Evolutionary conservation across 257 asterid species (phyloP), one percentile per base, ranked within the genome.

Genomic region (Solanum raphanifolium): DNA sequence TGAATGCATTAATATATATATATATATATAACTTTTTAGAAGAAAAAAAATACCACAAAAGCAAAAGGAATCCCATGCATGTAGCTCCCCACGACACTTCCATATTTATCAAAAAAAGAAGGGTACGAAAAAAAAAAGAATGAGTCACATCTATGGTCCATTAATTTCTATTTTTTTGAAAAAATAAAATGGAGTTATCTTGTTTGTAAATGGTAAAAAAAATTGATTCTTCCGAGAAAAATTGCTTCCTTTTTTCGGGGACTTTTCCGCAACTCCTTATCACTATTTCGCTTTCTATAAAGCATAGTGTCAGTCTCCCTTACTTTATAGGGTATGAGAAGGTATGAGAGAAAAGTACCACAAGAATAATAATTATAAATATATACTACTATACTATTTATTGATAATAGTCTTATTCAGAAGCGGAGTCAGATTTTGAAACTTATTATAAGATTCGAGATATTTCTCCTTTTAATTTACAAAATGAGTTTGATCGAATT

Each of bases 41-140:
- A 48, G 58, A 74, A 48, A 36, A 55, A 16, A 29, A 38, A 25
- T 83, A 81, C 36, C 27, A 81, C 20, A 81, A 81, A 81, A 48
- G 85, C 69, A 48, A 82, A 48, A 81, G 85, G 85, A 81, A 81
- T 85, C 58, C 71, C 84, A 81, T 65, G 88, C 85, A 84, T 85
- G 79, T 73, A 84, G 72, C 75, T 43, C 25, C 62, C 74, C 52
- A 71, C 35, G 34, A 73, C 13, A 72, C 76, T 43, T 79, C 85
- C 73, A 86, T 62, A n/a, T 10, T 82, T 87, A 83, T 18, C 8
- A 82, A 29, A 81, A 79, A 43, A 48, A 55, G 13, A 46, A 48
- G 25, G 27, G 85, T 5, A 81, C 20, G 21, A 18, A 29, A 16
- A 43, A 78, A 27, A 79, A 43, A 79, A 8, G 65, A 79, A 43